phyloP scores from a whole-genome alignment of 495 filamentous ascomycete genomes.

The Penicillium paradoxum region DNA sequence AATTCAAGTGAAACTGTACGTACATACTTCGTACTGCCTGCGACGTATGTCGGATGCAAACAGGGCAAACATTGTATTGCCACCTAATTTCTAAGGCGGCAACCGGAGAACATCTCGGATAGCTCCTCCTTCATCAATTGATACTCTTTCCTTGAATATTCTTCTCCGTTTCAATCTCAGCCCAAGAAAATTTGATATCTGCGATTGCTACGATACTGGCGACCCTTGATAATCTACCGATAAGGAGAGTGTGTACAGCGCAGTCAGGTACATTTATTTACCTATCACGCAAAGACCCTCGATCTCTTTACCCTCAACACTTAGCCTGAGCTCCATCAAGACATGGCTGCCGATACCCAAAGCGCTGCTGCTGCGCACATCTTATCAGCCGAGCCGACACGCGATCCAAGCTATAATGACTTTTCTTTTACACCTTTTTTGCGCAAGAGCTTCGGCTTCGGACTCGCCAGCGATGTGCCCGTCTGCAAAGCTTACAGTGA shows the following conservation, averaged over 20 bases:
- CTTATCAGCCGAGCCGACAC: conserved; percentile 37
- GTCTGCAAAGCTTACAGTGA: conserved; percentile 75
- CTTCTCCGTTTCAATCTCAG: not conserved
- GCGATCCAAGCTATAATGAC: conserved; percentile 52
- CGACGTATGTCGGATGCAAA: conserved; percentile 5
- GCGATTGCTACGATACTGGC: too few relatives aligned
- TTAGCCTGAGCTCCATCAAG: not conserved
- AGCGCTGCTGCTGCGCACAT: conserved; percentile 34
- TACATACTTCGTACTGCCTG: too few relatives aligned
- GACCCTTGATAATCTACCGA: too few relatives aligned
- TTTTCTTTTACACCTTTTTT: conserved; percentile 76
- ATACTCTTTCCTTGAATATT: not conserved
- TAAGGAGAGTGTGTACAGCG: not conserved
- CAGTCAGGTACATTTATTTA: too few relatives aligned
- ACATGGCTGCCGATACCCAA: conserved; percentile 38
- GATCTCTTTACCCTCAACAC: not conserved
- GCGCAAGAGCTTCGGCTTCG: conserved; percentile 69
- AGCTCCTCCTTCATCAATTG: not conserved
- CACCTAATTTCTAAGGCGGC: conserved; percentile 15
- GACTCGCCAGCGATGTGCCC: conserved; percentile 66
- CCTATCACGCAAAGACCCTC: not conserved
- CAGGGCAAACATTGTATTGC: conserved; percentile 1
- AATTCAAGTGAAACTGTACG: too few relatives aligned
- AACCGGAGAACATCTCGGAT: not conserved
- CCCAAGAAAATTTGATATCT: too few relatives aligned